Conservation (phyloP, 208 protist genomes). For the Trypanosoma cruzi region DNA sequence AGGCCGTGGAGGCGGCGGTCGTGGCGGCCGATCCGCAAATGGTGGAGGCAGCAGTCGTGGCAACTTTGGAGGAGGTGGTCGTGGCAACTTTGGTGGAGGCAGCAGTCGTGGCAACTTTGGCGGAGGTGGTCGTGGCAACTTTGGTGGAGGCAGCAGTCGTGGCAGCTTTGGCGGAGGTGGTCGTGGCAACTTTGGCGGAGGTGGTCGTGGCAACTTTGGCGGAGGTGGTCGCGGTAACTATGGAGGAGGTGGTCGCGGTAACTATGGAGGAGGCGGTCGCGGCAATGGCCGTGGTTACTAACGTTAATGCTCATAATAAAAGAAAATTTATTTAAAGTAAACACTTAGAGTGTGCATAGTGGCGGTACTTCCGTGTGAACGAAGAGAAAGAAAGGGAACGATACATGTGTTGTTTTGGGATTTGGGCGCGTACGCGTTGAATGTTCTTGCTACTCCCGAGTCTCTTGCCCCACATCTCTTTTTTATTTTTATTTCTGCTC, state of each 20-base stretch:
- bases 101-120: constrained; percentile 36
- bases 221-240: constrained; percentile 50
- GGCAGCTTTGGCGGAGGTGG: constrained; percentile 41
- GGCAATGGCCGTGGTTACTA: constrained; percentile 40
- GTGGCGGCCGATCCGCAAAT: constrained; percentile 25
- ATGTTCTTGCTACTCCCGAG: too few species aligned
- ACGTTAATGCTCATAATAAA: constrained; percentile 4
- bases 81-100: constrained; percentile 32
- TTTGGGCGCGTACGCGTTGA: not conserved
- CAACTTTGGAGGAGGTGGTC: constrained; percentile 30
- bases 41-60: constrained; percentile 38
- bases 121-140: constrained; percentile 35
- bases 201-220: constrained; percentile 45
- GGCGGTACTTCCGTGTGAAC: not conserved
- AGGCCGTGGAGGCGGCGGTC: constrained; percentile 57
- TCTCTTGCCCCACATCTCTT: too few species aligned
- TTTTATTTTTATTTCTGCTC: too few species aligned
- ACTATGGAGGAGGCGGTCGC: constrained; percentile 43
- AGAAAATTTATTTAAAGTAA: constrained; percentile 1
- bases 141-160: constrained; percentile 36
- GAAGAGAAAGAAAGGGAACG: not conserved
- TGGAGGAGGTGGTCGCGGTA: constrained; percentile 13
- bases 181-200: constrained; percentile 41
- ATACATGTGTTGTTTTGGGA: not conserved
- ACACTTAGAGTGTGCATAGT: not conserved